Percentiles rank a stretch among this genome's conserved stretches.
These are phyloP conservation scores for Perkinsela sp. DNA, from an alignment of 208 protist species.

Conservation along the genomic window DNA sequence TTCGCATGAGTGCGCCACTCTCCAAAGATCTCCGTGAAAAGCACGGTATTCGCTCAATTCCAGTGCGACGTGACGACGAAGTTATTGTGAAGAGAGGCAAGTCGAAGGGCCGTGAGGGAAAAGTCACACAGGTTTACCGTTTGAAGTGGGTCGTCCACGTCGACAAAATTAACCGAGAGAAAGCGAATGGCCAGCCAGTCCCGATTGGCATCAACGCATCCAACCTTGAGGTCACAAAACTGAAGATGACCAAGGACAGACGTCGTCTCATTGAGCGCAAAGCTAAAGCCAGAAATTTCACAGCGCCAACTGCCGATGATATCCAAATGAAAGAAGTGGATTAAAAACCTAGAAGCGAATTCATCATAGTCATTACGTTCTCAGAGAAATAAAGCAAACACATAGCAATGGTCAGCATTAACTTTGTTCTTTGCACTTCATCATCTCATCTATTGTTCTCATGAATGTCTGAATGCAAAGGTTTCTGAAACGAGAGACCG, in stretches of 20 bases:
- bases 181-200: constrained; percentile 72
- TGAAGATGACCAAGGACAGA: constrained; percentile 92
- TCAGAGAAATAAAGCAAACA: too few relatives aligned
- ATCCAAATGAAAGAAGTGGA: not conserved
- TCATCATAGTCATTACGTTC: too few relatives aligned
- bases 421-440: too few relatives aligned
- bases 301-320: not conserved
- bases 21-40: constrained; percentile 93
- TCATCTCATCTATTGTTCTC: too few relatives aligned
- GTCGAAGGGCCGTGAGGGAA: constrained; percentile 82
- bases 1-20: constrained; percentile 88
- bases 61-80: constrained; percentile 96
- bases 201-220: constrained; percentile 85
- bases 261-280: constrained; percentile 81
- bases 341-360: too few relatives aligned
- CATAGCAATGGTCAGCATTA: too few relatives aligned
- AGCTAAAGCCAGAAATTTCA: not conserved
- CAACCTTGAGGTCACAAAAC: constrained; percentile 96
- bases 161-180: constrained; percentile 86
- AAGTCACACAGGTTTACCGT: constrained; percentile 88
- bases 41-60: constrained; percentile 90
- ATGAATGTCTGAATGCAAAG: too few relatives aligned
- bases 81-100: constrained; percentile 78
- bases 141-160: constrained; percentile 96
- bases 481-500: too few relatives aligned